phyloP scores from a whole-genome alignment of 2,329 filamentous ascomycete species.

The Fusarium coffeatum region DNA sequence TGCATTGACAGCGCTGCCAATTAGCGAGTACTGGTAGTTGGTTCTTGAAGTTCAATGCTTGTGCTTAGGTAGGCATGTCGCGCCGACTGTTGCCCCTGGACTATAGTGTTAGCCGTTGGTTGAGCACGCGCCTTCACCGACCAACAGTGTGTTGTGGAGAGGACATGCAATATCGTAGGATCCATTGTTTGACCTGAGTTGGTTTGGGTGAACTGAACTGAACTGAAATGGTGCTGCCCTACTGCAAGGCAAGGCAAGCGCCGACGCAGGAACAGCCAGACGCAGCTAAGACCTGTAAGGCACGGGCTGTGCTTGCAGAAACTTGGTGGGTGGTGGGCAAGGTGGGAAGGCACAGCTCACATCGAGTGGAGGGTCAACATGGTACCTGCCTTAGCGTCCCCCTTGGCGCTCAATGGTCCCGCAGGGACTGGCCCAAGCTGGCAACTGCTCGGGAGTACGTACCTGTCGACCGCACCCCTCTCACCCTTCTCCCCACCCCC shows the following conservation, averaged over 20 bases:
- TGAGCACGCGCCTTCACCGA: constrained; percentile 38
- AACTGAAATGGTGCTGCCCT: constrained; percentile 1
- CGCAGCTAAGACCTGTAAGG: constrained; percentile 13
- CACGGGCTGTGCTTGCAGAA: constrained; percentile 14
- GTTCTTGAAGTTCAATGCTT: constrained; percentile 22
- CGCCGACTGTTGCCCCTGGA: constrained; percentile 26
- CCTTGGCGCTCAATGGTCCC: constrained; percentile 37
- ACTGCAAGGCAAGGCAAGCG: constrained; percentile 25
- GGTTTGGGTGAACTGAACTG: neutral
- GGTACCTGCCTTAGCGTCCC: constrained; percentile 41
- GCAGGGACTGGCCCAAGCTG: constrained; percentile 23
- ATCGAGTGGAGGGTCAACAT: constrained; percentile 18
- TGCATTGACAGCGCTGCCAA: constrained; percentile 27
- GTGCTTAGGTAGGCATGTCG: neutral
- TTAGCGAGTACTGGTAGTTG: constrained; percentile 23
- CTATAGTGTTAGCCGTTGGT: constrained; percentile 30
- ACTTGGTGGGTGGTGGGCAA: constrained; percentile 7
- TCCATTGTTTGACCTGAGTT: neutral
- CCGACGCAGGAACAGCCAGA: constrained; percentile 32
- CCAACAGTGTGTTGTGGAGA: constrained; percentile 21
- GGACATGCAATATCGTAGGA: constrained; percentile 3
- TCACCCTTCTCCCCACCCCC: constrained; percentile 11
- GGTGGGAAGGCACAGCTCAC: neutral
- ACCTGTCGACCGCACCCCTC: constrained; percentile 25
- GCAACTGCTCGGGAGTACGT: constrained; percentile 33